Conservation (phyloP, 2,329 filamentous ascomycete genomes). For the Diplodia scrobiculata region DNA sequence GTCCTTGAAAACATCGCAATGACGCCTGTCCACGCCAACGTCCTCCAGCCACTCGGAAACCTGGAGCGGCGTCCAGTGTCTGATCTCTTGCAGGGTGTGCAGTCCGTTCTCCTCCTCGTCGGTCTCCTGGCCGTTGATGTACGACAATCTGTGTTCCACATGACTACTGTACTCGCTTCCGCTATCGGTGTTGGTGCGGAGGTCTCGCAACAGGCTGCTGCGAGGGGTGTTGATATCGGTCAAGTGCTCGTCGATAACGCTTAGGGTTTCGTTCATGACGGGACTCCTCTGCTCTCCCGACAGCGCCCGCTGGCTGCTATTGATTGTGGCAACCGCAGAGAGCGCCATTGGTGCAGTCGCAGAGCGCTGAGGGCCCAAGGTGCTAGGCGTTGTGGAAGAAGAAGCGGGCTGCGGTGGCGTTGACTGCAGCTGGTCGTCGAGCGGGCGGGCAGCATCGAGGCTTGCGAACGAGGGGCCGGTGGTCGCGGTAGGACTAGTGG, state of each 20-base stretch:
- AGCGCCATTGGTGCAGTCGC: conserved; percentile 23
- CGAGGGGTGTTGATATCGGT: conserved; percentile 74
- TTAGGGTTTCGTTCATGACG: conserved; percentile 91
- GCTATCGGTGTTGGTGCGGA: conserved; percentile 62
- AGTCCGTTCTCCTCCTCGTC: conserved; percentile 81
- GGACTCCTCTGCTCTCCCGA: conserved; percentile 60
- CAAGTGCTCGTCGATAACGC: conserved; percentile 96
- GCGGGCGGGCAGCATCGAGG: background rate
- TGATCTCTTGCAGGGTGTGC: conserved; percentile 74
- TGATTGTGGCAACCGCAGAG: conserved; percentile 4
- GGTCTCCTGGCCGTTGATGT: conserved; percentile 91
- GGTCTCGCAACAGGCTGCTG: conserved; percentile 56
- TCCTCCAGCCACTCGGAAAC: conserved; percentile 89
- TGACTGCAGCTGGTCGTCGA: background rate
- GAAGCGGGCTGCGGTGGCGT: background rate
- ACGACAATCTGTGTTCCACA: conserved; percentile 75
- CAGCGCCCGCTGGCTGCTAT: conserved; percentile 24
- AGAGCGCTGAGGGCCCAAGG: conserved; percentile 16
- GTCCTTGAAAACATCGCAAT: conserved; percentile 92
- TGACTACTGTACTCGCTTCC: conserved; percentile 86
- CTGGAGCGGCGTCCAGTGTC: conserved; percentile 74
- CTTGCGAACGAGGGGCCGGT: conserved; percentile 11
- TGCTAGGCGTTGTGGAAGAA: background rate
- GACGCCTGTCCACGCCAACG: conserved; percentile 78
- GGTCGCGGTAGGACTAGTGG: conserved; percentile 6